Evolutionary conservation across 2,329 filamentous ascomycete species (phyloP).

Genomic region (Purpureocillium lavendulum): DNA sequence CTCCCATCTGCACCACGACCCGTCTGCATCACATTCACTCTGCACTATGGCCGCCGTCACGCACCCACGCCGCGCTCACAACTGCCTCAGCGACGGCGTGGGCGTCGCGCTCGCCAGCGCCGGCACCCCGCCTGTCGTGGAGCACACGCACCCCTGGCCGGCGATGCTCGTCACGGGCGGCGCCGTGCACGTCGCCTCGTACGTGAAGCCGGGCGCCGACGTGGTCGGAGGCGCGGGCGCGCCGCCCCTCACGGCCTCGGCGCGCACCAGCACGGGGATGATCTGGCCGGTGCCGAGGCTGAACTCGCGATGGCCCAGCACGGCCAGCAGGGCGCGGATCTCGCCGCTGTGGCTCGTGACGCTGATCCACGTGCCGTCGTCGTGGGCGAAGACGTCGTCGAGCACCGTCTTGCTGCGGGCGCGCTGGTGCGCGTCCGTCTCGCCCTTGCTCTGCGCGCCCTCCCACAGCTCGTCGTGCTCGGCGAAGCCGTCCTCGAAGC

Average conservation of each 20-base stretch:
- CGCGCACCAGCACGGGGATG: slow-evolving; percentile 59
- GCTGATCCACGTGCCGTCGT: slow-evolving; percentile 47
- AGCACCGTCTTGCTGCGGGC: slow-evolving; percentile 39
- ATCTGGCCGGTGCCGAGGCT: slow-evolving; percentile 56
- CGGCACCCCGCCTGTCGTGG: slow-evolving; percentile 4
- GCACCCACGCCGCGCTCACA: too few relatives aligned
- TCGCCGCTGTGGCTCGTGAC: slow-evolving; percentile 54
- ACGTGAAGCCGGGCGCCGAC: slow-evolving; percentile 23
- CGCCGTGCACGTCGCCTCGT: slow-evolving; percentile 32
- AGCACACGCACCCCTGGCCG: slow-evolving; percentile 33
- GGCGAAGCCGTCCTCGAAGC: slow-evolving; percentile 52
- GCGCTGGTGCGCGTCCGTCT: slow-evolving; percentile 39
- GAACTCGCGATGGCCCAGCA: slow-evolving; percentile 54
- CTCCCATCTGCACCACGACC: too few relatives aligned
- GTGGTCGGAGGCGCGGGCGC: slow-evolving; percentile 18
- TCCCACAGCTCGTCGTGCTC: slow-evolving; percentile 44
- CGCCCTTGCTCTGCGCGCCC: slow-evolving; percentile 26
- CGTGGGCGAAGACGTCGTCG: slow-evolving; percentile 47
- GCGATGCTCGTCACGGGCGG: slow-evolving; percentile 35
- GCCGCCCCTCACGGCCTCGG: slow-evolving; percentile 27
- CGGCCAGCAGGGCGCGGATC: slow-evolving; percentile 41
- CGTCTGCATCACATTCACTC: too few relatives aligned
- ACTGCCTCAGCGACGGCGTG: neutral
- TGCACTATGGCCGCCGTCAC: too few relatives aligned
- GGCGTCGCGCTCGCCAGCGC: slow-evolving; percentile 1